These are phyloP conservation scores for Cryomyces antarcticus DNA, from an alignment of 495 filamentous ascomycete genomes.

Conservation along the genomic window DNA sequence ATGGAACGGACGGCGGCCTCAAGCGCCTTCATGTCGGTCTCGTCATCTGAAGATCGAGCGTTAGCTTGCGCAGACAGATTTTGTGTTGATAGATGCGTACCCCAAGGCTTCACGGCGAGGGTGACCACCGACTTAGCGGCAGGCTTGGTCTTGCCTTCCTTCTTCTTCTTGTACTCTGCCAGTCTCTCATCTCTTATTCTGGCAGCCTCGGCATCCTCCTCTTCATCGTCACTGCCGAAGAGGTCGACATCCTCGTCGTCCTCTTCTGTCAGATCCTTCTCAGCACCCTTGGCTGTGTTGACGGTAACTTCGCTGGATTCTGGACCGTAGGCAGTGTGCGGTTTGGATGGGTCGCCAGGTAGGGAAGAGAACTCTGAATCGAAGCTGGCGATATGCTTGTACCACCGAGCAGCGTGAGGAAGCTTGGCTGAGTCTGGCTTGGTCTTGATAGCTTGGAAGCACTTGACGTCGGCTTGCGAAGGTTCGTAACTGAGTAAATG, in stretches of 20 bases:
- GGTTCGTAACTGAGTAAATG: constrained; percentile 41
- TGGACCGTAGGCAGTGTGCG: constrained; percentile 79
- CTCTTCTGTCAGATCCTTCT: constrained; percentile 38
- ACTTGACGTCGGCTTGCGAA: constrained; percentile 87
- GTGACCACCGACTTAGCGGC: constrained; percentile 91
- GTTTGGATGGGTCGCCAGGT: constrained; percentile 73
- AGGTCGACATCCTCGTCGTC: constrained; percentile 77
- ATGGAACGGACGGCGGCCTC: constrained; percentile 71
- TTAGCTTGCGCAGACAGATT: background rate
- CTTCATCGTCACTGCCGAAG: constrained; percentile 76
- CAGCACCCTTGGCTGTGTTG: constrained; percentile 74
- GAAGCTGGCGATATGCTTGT: constrained; percentile 90
- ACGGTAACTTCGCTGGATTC: constrained; percentile 51
- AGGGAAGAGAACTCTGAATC: constrained; percentile 80
- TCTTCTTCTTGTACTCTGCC: constrained; percentile 91
- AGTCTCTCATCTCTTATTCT: constrained; percentile 69
- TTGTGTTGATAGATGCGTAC: constrained; percentile 31
- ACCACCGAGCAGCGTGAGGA: constrained; percentile 90
- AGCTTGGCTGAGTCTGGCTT: constrained; percentile 65
- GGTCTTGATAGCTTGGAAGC: constrained; percentile 70
- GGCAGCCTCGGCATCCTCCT: constrained; percentile 76
- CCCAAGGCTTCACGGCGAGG: constrained; percentile 95
- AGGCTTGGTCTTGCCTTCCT: constrained; percentile 76
- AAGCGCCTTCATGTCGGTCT: constrained; percentile 71
- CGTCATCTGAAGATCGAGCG: constrained; percentile 43